phyloP scores from a whole-genome alignment of 2,329 filamentous ascomycete species.

The Nannizzia gypsea region DNA sequence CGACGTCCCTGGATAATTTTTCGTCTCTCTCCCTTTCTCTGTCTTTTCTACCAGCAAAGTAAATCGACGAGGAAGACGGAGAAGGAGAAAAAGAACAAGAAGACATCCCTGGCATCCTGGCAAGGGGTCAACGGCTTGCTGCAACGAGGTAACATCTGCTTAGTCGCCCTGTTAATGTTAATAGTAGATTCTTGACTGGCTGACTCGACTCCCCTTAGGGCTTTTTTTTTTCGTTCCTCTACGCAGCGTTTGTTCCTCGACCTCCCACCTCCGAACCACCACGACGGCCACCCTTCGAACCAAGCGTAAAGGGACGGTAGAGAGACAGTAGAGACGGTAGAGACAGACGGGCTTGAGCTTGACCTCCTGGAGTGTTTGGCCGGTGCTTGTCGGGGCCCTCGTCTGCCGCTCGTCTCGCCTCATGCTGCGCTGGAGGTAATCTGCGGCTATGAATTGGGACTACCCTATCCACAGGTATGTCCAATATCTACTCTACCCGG shows the following conservation, averaged over 20 bases:
- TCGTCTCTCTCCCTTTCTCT: neutral
- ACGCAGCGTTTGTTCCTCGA: neutral
- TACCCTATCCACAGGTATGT: constrained; percentile 36
- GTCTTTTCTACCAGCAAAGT: neutral
- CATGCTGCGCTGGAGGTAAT: constrained; percentile 27
- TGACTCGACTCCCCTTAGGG: too few species aligned
- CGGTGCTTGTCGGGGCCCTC: constrained; percentile 15
- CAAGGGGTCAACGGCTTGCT: neutral
- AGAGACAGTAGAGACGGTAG: too few species aligned
- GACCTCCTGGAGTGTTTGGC: too few species aligned
- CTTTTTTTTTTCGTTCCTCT: too few species aligned
- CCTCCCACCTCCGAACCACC: neutral
- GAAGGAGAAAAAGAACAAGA: too few species aligned
- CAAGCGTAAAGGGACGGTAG: too few species aligned
- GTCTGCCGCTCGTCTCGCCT: constrained; percentile 27
- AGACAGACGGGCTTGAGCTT: neutral
- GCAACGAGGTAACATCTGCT: neutral
- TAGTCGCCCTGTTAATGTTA: too few species aligned
- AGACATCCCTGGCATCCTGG: neutral
- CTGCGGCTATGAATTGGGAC: constrained; percentile 39
- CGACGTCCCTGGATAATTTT: neutral
- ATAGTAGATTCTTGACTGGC: too few species aligned
- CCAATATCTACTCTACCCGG: too few species aligned
- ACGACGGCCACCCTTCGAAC: neutral
- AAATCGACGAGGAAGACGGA: too few species aligned